These are phyloP conservation scores for Cladosporium sp. DNA, from an alignment of 2,329 filamentous ascomycete species.

Conservation along the genomic window DNA sequence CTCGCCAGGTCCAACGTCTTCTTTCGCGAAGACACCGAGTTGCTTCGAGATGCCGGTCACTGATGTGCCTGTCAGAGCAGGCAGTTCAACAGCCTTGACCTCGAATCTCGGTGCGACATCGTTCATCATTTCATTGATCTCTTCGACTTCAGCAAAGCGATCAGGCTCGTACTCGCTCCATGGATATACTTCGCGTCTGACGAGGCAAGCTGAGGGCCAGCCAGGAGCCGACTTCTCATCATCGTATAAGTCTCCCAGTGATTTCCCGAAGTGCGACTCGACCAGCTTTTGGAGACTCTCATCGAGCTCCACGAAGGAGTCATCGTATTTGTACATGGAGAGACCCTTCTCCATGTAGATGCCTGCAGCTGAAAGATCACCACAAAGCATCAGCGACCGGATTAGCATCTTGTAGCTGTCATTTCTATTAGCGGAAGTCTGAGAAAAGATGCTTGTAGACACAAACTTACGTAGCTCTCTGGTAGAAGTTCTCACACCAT, in stretches of 20 bases:
- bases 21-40: constrained; percentile 84
- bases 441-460: neutral
- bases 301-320: constrained; percentile 15
- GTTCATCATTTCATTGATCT: constrained; percentile 70
- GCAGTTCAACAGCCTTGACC: constrained; percentile 73
- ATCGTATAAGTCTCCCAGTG: constrained; percentile 8
- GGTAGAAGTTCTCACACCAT: constrained; percentile 18
- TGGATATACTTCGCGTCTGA: constrained; percentile 64
- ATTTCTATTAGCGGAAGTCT: neutral
- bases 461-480: constrained; percentile 7
- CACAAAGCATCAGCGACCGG: constrained; percentile 15
- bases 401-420: constrained; percentile 14
- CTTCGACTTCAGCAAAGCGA: constrained; percentile 57
- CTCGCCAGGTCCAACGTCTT: constrained; percentile 75
- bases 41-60: constrained; percentile 62
- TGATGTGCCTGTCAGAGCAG: constrained; percentile 55
- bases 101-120: constrained; percentile 77
- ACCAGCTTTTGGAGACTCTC: constrained; percentile 2
- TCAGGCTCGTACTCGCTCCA: constrained; percentile 65
- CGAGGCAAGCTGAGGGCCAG: constrained; percentile 68
- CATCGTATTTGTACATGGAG: constrained; percentile 14
- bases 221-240: constrained; percentile 34
- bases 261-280: constrained; percentile 7
- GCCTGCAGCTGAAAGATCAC: constrained; percentile 18
- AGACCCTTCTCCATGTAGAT: constrained; percentile 18